Conservation (phyloP, 768 basidiomycete genomes). For the Baorangia bicolor region DNA sequence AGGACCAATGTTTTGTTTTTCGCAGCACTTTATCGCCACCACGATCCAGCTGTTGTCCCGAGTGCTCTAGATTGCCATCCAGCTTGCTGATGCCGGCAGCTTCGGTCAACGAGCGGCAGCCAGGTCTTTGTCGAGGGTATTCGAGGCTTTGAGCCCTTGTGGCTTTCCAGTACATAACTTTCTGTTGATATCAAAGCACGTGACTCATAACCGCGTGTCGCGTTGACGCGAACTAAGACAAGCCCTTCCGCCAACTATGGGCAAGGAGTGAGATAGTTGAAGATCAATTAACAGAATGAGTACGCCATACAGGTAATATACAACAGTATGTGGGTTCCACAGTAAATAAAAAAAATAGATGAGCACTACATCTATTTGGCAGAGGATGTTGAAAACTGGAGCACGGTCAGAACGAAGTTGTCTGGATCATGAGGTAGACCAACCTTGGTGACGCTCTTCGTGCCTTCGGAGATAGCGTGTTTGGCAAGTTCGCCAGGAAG, state of each 20-base stretch:
- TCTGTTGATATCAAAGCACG: no score
- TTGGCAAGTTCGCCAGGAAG: slow-evolving; percentile 97
- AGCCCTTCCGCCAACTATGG: not conserved
- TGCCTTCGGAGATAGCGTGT: slow-evolving; percentile 97
- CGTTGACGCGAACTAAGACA: no score
- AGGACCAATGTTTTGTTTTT: no score
- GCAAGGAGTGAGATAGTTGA: not conserved
- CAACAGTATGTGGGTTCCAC: slow-evolving; percentile 22
- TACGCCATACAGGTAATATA: slow-evolving; percentile 35
- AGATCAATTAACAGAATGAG: slow-evolving; percentile 28
- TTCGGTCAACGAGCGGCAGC: no score
- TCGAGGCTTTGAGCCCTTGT: no score
- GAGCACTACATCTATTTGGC: slow-evolving; percentile 35
- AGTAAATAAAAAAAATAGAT: slow-evolving; percentile 19
- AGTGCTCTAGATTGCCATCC: no score
- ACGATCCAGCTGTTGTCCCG: no score
- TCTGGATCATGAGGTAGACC: not conserved
- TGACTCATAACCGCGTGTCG: not conserved
- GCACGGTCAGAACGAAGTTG: not conserved
- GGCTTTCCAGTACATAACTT: no score
- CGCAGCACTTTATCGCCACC: no score
- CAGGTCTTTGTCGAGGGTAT: no score
- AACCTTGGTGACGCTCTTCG: slow-evolving; percentile 68
- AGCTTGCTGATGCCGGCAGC: no score
- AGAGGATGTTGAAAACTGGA: slow-evolving; percentile 45